Evolutionary conservation across 2,329 filamentous ascomycete genomes (phyloP).

Genomic region (Fonsecaea nubica): DNA sequence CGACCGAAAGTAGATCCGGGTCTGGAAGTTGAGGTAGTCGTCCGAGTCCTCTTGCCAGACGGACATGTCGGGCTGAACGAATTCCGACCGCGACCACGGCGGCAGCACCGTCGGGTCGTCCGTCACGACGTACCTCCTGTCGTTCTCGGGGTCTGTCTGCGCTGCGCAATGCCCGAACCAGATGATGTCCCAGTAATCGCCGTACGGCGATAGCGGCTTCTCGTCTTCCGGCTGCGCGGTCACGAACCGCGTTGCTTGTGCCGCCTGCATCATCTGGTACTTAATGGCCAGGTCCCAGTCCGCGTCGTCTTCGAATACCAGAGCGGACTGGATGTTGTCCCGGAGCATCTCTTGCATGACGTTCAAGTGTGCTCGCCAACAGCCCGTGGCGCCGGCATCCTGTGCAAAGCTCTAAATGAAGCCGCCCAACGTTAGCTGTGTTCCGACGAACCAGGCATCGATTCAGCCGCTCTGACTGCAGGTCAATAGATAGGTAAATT

Average conservation of each 20-base stretch:
- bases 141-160: slow-evolving; percentile 40
- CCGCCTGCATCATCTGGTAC: slow-evolving; percentile 54
- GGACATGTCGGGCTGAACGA: slow-evolving; percentile 28
- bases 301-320: slow-evolving; percentile 64
- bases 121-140: slow-evolving; percentile 42
- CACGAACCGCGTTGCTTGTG: slow-evolving; percentile 43
- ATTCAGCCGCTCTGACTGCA: neutral
- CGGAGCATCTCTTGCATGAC: slow-evolving; percentile 51
- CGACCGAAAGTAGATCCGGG: slow-evolving; percentile 28
- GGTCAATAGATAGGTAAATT: neutral
- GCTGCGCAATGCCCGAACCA: slow-evolving; percentile 59
- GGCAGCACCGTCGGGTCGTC: slow-evolving; percentile 44
- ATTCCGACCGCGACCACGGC: slow-evolving; percentile 31
- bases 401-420: slow-evolving; percentile 29
- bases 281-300: slow-evolving; percentile 64
- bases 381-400: slow-evolving; percentile 33
- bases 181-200: slow-evolving; percentile 61
- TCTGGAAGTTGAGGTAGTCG: slow-evolving; percentile 24
- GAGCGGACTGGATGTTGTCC: slow-evolving; percentile 54
- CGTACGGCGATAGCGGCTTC: slow-evolving; percentile 52
- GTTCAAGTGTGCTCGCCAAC: slow-evolving; percentile 52
- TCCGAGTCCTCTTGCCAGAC: slow-evolving; percentile 27
- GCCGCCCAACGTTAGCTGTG: slow-evolving; percentile 10
- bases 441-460: neutral
- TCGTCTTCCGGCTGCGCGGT: slow-evolving; percentile 39